A percentile compares a stretch with the other conserved stretches of the same genome.
Evolutionary conservation across 495 filamentous ascomycete species (phyloP).

Genomic region (Talaromyces borbonicus): DNA sequence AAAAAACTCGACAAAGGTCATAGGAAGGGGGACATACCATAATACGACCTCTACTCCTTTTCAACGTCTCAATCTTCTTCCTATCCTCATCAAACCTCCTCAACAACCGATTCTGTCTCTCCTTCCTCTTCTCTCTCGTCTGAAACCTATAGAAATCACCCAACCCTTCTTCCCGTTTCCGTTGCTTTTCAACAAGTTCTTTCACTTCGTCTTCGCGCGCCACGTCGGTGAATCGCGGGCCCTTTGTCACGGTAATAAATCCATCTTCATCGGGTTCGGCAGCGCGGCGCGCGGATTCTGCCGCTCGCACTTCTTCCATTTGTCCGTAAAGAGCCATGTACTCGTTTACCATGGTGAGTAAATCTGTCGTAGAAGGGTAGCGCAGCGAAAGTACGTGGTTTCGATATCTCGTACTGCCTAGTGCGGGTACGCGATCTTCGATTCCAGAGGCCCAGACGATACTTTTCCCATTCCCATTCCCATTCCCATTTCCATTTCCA

Average conservation of each 20-base stretch:
- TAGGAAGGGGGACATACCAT: slow-evolving; percentile 23
- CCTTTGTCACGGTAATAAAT: slow-evolving; percentile 82
- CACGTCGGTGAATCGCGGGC: slow-evolving; percentile 58
- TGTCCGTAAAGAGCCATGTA: slow-evolving; percentile 68
- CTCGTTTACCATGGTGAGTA: slow-evolving; percentile 64
- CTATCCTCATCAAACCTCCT: slow-evolving; percentile 45
- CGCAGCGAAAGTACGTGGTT: slow-evolving; percentile 53
- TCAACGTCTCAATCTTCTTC: slow-evolving; percentile 43
- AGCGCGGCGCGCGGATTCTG: slow-evolving; percentile 50
- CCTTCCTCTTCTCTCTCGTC: slow-evolving; percentile 79
- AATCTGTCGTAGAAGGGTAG: slow-evolving; percentile 52
- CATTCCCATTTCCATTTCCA: slow-evolving; percentile 35
- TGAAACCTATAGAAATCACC: slow-evolving; percentile 94
- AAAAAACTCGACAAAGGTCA: slow-evolving; percentile 3
- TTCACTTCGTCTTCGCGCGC: slow-evolving; percentile 66
- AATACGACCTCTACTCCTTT: slow-evolving; percentile 38
- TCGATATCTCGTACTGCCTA: slow-evolving; percentile 55
- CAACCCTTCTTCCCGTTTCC: slow-evolving; percentile 56
- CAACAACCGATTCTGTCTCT: slow-evolving; percentile 57
- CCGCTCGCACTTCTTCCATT: slow-evolving; percentile 55
- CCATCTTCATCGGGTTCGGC: slow-evolving; percentile 88
- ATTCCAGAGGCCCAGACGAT: slow-evolving; percentile 57
- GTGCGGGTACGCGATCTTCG: slow-evolving; percentile 36
- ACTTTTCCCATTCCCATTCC: slow-evolving; percentile 26
- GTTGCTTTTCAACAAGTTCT: slow-evolving; percentile 60